Percentiles rank a stretch among this genome's conserved stretches.
Conservation (phyloP, 2,329 filamentous ascomycete genomes). For the Aurifilum marmelostoma region DNA sequence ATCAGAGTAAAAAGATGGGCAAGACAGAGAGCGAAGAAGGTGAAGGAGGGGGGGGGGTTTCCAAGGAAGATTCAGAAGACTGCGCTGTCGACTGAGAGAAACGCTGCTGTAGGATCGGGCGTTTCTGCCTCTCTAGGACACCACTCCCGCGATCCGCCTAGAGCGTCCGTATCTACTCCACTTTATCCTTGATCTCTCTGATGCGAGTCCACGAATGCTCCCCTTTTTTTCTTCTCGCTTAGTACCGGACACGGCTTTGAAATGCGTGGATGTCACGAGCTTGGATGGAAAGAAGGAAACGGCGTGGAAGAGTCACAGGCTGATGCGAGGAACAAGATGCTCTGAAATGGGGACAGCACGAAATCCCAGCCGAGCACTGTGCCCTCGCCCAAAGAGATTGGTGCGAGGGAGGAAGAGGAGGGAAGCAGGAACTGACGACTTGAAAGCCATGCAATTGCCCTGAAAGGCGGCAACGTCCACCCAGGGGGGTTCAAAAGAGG, state of each 20-base stretch:
- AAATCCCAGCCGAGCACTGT: too few species aligned
- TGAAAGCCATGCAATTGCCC: not conserved
- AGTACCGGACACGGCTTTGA: not conserved
- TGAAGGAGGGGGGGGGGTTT: conserved; percentile 15
- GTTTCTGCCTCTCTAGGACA: conserved; percentile 22
- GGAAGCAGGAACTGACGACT: not conserved
- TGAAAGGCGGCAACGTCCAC: not conserved
- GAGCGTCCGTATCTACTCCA: conserved; percentile 23
- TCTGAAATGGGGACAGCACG: not conserved
- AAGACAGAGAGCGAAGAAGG: conserved; percentile 21
- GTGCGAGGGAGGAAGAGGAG: not conserved
- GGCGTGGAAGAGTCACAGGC: not conserved
- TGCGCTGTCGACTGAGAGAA: not conserved
- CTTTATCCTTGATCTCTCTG: conserved; percentile 18
- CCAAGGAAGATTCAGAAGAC: not conserved
- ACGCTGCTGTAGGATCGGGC: conserved; percentile 19
- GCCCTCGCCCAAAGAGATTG: too few species aligned
- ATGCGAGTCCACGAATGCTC: conserved; percentile 1
- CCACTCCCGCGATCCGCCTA: conserved; percentile 19
- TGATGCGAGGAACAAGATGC: not conserved
- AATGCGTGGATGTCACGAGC: not conserved
- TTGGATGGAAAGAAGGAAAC: too few species aligned
- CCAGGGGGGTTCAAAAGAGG: conserved; percentile 4
- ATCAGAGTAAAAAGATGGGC: conserved; percentile 9
- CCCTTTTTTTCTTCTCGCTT: not conserved